Percentiles rank a stretch among this genome's conserved stretches.
phyloP scores from a whole-genome alignment of 2,329 filamentous ascomycete genomes.

The Trichoderma aggressivum region DNA sequence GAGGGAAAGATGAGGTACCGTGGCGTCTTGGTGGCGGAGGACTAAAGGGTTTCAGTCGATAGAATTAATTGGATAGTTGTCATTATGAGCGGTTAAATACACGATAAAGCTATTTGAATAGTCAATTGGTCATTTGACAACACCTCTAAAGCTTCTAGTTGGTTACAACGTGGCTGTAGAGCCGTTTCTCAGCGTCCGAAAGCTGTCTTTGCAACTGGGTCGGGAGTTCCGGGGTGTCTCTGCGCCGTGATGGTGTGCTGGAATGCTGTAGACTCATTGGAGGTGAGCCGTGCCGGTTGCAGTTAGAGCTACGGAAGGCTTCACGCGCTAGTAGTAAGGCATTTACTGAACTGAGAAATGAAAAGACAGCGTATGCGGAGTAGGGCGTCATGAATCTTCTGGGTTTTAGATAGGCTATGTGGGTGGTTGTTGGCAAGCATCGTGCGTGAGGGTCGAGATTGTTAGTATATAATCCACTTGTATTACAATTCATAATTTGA shows the following conservation, averaged over 20 bases:
- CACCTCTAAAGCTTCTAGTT: not conserved
- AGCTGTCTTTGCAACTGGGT: not conserved
- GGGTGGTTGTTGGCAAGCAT: not conserved
- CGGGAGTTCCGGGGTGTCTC: not conserved
- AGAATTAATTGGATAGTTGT: not conserved
- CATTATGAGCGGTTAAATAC: not conserved
- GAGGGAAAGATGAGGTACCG: conserved; percentile 15
- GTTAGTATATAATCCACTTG: not conserved
- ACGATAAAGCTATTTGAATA: not conserved
- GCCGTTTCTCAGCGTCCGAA: not conserved
- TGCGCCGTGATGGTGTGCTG: not conserved
- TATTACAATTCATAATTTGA: not conserved
- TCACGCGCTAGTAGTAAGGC: no score
- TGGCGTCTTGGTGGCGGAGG: not conserved
- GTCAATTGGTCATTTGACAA: not conserved
- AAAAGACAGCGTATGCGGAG: not conserved
- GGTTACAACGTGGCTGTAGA: not conserved
- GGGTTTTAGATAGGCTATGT: not conserved
- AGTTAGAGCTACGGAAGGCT: not conserved
- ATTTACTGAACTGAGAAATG: not conserved
- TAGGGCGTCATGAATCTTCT: not conserved
- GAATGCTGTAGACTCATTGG: not conserved
- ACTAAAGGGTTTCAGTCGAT: not conserved
- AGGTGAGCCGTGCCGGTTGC: not conserved
- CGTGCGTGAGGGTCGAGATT: not conserved